These are phyloP conservation scores for Cystobasidium onofrii DNA, from an alignment of 768 basidiomycete species.

Conservation along the genomic window DNA sequence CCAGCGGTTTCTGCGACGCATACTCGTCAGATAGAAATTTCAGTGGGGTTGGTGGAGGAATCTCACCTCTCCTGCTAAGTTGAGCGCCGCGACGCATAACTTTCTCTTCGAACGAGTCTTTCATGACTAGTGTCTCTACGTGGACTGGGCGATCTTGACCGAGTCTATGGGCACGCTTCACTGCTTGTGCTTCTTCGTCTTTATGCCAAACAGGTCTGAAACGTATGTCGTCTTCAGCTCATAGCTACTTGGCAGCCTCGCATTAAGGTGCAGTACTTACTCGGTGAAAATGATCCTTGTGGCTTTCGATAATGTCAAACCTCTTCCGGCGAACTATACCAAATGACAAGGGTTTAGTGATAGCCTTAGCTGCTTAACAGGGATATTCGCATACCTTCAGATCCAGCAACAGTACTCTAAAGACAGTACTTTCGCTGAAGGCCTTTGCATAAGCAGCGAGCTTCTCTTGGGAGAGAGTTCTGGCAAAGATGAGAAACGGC, in stretches of 20 bases:
- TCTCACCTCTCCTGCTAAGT: slow-evolving; percentile 9
- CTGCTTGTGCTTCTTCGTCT: slow-evolving; percentile 31
- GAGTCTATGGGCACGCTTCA: slow-evolving; percentile 27
- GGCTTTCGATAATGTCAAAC: slow-evolving; percentile 30
- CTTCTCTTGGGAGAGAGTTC: slow-evolving; percentile 24
- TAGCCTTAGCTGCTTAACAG: not conserved
- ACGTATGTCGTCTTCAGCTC: not conserved
- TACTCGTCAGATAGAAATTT: no score
- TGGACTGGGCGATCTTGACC: slow-evolving; percentile 21
- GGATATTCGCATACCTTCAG: not conserved
- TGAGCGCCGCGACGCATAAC: slow-evolving; percentile 4
- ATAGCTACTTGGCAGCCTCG: not conserved
- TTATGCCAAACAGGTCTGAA: slow-evolving; percentile 29
- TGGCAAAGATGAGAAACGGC: slow-evolving; percentile 23
- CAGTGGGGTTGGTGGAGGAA: no score
- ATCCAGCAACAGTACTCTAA: slow-evolving; percentile 22
- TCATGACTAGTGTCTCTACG: slow-evolving; percentile 31
- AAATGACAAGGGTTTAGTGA: not conserved
- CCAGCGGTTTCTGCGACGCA: slow-evolving; percentile 2
- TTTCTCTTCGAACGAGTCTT: slow-evolving; percentile 29
- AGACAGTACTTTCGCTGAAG: slow-evolving; percentile 27
- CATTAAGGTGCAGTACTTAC: not conserved
- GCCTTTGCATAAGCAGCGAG: slow-evolving; percentile 25
- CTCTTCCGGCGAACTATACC: slow-evolving; percentile 22
- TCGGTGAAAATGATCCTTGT: slow-evolving; percentile 30